A percentile compares a stretch with the other conserved stretches of the same genome.
Conservation (phyloP, 1,284 basidiomycete species). For the Ceratobasidium sp. region DNA sequence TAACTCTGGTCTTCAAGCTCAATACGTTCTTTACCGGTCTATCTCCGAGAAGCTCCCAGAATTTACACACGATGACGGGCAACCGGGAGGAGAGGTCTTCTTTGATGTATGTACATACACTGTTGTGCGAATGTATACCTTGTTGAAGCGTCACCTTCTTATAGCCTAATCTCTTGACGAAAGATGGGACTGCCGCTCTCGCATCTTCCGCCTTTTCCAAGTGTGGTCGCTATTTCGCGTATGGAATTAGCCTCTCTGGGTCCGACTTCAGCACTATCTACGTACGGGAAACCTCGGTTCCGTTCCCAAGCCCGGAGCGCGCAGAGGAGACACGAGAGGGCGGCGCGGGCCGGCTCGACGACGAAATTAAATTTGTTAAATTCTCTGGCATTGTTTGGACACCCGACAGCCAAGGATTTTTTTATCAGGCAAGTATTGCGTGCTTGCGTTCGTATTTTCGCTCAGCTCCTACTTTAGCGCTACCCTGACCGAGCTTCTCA, state of each 20-base stretch:
- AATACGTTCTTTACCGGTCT: slow-evolving; percentile 78
- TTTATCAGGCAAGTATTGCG: slow-evolving; percentile 75
- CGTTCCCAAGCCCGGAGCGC: slow-evolving; percentile 54
- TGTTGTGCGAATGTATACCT: not conserved
- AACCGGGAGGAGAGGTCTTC: slow-evolving; percentile 72
- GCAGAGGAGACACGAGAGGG: slow-evolving; percentile 52
- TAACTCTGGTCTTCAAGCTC: slow-evolving; percentile 78
- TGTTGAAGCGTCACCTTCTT: not conserved
- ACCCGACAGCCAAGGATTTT: slow-evolving; percentile 83
- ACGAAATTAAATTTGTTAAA: slow-evolving; percentile 69
- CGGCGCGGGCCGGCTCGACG: not conserved
- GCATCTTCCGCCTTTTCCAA: slow-evolving; percentile 72
- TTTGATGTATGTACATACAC: slow-evolving; percentile 71
- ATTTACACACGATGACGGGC: slow-evolving; percentile 62
- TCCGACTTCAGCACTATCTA: slow-evolving; percentile 80
- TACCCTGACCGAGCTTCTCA: slow-evolving; percentile 70
- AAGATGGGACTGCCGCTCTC: slow-evolving; percentile 81
- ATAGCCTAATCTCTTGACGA: slow-evolving; percentile 77
- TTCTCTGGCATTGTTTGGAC: slow-evolving; percentile 81
- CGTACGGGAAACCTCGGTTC: slow-evolving; percentile 72
- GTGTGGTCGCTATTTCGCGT: slow-evolving; percentile 79
- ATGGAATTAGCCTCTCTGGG: slow-evolving; percentile 78
- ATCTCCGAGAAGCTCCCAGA: slow-evolving; percentile 68
- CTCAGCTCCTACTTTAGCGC: slow-evolving; percentile 60
- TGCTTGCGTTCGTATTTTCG: slow-evolving; percentile 41